Evolutionary conservation across 2,329 filamentous ascomycete genomes (phyloP), one percentile per base, ranked within the genome.

Genomic region (Fusarium anthophilum): DNA sequence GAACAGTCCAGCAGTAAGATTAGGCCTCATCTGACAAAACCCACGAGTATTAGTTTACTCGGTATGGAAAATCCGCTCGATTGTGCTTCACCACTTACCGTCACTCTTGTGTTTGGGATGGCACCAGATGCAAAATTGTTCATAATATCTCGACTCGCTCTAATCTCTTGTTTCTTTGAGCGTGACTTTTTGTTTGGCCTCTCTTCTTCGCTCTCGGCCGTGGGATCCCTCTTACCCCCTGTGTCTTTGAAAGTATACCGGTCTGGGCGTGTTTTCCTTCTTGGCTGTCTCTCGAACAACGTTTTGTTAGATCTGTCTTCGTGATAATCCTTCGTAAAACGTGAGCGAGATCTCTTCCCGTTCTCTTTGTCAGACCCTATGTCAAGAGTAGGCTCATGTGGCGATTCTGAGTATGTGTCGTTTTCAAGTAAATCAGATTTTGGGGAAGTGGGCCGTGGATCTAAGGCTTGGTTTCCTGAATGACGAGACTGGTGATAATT

Each of bases 231-330:
- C 28, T 32, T 17, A 13, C 32, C 41, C 20, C 20, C 45, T 28
- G 43, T 45, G 76, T 77, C 80, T 69, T 76, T 81, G 64, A 83
- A 83, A 35, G 90, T 85, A 76, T 92, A 92, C 39, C 85, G 87
- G 75, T 89, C 86, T 30, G 84, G 81, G 57, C 84, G 86, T 22
- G 89, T 91, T 79, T 88, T 92, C 71, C 86, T 83, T 38, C 91
- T 86, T 24, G 85, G 80, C 51, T 83, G 83, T 75, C 85, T 90
- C 62, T 88, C 85, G 63, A 87, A 91, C 35, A 47, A 44, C 24
- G 28, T 26, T 37, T 63, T 51, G 26, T 48, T 38, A 20, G 74
- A 61, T 6, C 38, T 15, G 17, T 54, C 48, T 28, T 54, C 20
- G 13, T 35, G 51, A 22, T 64, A 66, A 22, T 59, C 41, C 10